phyloP scores from a whole-genome alignment of 495 filamentous ascomycete species.

The Parachaetomium inaequale region DNA sequence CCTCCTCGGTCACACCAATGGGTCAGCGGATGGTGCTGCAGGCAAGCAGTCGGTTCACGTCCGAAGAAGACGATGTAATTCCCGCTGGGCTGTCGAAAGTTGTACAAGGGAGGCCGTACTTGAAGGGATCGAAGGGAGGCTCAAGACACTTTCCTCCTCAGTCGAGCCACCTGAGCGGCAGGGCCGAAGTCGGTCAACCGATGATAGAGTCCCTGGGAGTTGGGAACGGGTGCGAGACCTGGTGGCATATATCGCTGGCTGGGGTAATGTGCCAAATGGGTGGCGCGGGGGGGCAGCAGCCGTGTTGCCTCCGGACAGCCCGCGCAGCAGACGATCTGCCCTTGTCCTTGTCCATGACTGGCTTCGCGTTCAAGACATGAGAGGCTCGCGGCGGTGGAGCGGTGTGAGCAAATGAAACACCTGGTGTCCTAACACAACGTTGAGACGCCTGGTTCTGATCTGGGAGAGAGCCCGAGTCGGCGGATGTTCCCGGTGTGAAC shows the following conservation, averaged over 20 bases:
- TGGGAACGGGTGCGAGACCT: neutral
- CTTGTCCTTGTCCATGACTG: neutral
- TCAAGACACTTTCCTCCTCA: too few relatives aligned
- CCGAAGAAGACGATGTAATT: neutral
- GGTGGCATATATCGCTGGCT: neutral
- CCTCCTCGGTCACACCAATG: neutral
- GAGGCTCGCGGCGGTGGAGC: neutral
- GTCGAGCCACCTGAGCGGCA: too few relatives aligned
- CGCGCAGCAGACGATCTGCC: neutral
- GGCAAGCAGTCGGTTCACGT: neutral
- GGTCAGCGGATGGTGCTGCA: neutral
- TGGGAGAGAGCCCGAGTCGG: neutral
- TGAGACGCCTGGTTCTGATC: neutral
- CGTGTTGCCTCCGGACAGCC: neutral
- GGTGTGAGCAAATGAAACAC: slow-evolving; percentile 1
- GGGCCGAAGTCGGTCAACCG: neutral
- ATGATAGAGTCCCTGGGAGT: neutral
- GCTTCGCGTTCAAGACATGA: neutral
- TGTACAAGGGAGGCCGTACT: neutral
- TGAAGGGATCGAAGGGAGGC: too few relatives aligned
- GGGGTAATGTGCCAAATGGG: neutral
- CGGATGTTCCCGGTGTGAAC: neutral
- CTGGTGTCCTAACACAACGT: neutral
- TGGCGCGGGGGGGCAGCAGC: neutral
- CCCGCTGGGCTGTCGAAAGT: neutral